A percentile compares a stretch with the other conserved stretches of the same genome.
Conservation (phyloP, 2,329 filamentous ascomycete genomes). For the Fusarium annulatum region DNA sequence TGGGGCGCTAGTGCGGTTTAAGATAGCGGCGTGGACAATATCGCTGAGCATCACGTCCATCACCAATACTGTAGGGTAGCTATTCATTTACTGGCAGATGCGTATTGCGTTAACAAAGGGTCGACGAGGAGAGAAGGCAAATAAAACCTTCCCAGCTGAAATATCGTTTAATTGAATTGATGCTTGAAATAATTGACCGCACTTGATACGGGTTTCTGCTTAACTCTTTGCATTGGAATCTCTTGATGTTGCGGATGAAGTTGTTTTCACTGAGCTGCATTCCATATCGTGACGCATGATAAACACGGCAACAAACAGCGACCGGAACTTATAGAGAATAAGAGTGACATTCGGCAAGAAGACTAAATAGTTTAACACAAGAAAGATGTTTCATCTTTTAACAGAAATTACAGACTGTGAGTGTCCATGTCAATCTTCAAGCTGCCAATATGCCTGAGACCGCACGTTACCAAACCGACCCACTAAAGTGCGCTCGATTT, state of each 20-base stretch:
- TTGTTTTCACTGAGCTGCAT: too few relatives aligned
- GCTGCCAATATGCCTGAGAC: neutral
- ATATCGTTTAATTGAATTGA: too few relatives aligned
- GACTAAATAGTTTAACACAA: rapidly evolving
- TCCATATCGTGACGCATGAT: rapidly evolving
- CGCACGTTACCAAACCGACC: rapidly evolving
- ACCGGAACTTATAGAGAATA: rapidly evolving
- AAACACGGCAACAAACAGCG: rapidly evolving
- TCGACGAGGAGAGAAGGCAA: neutral
- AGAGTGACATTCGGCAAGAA: rapidly evolving
- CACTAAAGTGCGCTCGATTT: rapidly evolving
- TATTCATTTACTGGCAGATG: neutral
- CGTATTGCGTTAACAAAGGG: neutral
- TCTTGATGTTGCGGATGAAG: rapidly evolving
- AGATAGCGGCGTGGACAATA: neutral
- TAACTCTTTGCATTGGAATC: too few relatives aligned
- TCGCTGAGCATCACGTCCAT: neutral
- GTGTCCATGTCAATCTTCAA: neutral
- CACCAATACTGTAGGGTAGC: neutral
- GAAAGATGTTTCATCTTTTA: too few relatives aligned
- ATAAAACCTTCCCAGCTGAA: rapidly evolving
- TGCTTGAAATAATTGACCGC: too few relatives aligned
- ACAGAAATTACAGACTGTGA: too few relatives aligned
- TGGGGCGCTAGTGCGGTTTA: neutral
- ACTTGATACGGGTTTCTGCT: too few relatives aligned